Percentiles rank a stretch among this genome's conserved stretches.
Evolutionary conservation across 768 basidiomycete genomes (phyloP).

Genomic region (Gelatoporia subvermispora): DNA sequence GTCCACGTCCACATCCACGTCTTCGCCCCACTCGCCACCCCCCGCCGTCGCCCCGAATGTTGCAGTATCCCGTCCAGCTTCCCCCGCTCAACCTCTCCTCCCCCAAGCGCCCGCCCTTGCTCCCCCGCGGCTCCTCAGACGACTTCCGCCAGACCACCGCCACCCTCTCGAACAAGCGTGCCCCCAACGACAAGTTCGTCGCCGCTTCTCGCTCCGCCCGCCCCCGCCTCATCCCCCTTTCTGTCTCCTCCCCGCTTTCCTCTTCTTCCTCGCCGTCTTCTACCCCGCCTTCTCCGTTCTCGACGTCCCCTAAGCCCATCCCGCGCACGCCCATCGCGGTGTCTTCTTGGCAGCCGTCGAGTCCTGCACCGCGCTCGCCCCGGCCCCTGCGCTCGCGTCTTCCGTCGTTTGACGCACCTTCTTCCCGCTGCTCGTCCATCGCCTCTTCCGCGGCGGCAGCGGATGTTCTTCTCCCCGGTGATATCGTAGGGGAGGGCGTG

Average conservation of each 20-base stretch:
- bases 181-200: conserved; percentile 17
- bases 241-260: conserved; percentile 27
- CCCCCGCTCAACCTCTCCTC: conserved; percentile 30
- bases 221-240: conserved; percentile 26
- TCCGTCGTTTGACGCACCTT: conserved; percentile 11
- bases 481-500: conserved; percentile 66
- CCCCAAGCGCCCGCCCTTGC: conserved; percentile 21
- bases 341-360: conserved; percentile 16
- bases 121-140: conserved; percentile 14
- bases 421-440: conserved; percentile 16
- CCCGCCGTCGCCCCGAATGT: conserved; percentile 23
- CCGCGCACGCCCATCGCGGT: conserved; percentile 19
- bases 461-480: conserved; percentile 69
- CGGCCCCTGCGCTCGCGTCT: conserved; percentile 17
- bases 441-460: conserved; percentile 37
- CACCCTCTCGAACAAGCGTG: conserved; percentile 15
- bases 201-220: conserved; percentile 11
- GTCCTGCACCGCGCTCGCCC: conserved; percentile 18
- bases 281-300: conserved; percentile 30
- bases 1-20: conserved; percentile 19
- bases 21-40: conserved; percentile 18
- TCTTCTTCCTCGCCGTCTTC: conserved; percentile 21
- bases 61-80: conserved; percentile 32
- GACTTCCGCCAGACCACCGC: conserved; percentile 14
- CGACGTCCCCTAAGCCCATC: conserved; percentile 27